Evolutionary conservation across 2,329 filamentous ascomycete genomes (phyloP).

Genomic region (Pyricularia sp.): DNA sequence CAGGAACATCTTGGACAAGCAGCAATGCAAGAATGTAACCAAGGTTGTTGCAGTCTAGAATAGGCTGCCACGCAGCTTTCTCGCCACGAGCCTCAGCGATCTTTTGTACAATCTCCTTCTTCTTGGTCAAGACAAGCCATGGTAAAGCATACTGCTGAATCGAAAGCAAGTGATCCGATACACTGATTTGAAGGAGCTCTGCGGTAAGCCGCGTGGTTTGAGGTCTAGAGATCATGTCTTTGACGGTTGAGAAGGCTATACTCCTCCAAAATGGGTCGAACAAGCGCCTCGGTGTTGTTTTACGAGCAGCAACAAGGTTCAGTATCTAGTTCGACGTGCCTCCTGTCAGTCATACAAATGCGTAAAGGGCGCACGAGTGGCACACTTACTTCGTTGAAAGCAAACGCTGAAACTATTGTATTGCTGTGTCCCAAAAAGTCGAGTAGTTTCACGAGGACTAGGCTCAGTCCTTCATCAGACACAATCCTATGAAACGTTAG

Average conservation of each 20-base stretch:
- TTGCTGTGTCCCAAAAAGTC: slow-evolving; percentile 83
- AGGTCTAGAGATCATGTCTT: slow-evolving; percentile 71
- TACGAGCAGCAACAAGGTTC: slow-evolving; percentile 58
- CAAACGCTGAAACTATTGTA: slow-evolving; percentile 66
- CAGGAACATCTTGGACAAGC: slow-evolving; percentile 44
- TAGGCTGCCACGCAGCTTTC: slow-evolving; percentile 45
- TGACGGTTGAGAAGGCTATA: slow-evolving; percentile 72
- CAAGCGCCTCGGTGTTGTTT: slow-evolving; percentile 55
- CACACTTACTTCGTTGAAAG: slow-evolving; percentile 69
- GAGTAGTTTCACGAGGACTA: slow-evolving; percentile 73
- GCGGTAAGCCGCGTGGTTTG: slow-evolving; percentile 73
- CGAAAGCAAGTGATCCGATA: slow-evolving; percentile 63
- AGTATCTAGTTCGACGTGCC: slow-evolving; percentile 35
- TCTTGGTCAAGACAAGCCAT: slow-evolving; percentile 72
- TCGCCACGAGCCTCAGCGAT: slow-evolving; percentile 73
- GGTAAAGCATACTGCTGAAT: slow-evolving; percentile 80
- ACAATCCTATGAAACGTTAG: slow-evolving; percentile 40
- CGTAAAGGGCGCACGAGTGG: background rate
- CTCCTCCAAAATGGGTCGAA: slow-evolving; percentile 85
- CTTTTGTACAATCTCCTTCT: slow-evolving; percentile 67
- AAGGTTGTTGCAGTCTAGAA: slow-evolving; percentile 48
- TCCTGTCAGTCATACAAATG: slow-evolving; percentile 5
- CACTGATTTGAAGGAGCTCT: slow-evolving; percentile 67
- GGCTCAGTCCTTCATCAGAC: slow-evolving; percentile 73
- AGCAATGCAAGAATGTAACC: slow-evolving; percentile 49